These are phyloP conservation scores for Pseudonitzschia multistriata DNA, from an alignment of 108 stramenopile genomes.

Conservation along the genomic window DNA sequence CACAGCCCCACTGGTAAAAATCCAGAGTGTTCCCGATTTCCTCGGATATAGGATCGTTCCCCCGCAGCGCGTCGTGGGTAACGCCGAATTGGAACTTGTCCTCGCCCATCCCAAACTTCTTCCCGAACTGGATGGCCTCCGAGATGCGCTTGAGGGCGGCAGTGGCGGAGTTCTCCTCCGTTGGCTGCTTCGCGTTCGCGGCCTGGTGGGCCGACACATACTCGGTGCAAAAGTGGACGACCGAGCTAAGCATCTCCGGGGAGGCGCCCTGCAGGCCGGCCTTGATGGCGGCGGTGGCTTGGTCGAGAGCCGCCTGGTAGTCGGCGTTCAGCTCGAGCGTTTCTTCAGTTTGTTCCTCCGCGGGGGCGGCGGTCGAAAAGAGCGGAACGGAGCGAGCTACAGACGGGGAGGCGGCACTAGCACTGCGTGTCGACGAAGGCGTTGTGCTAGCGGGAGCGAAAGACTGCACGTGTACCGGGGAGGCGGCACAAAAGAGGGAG, in stretches of 20 bases:
- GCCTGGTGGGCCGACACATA: slow-evolving; percentile 59
- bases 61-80: slow-evolving; percentile 72
- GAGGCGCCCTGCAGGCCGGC: slow-evolving; percentile 36
- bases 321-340: slow-evolving; percentile 31
- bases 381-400: background rate
- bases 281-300: slow-evolving; percentile 35
- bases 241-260: slow-evolving; percentile 35
- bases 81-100: slow-evolving; percentile 66
- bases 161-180: slow-evolving; percentile 27
- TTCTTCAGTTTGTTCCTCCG: slow-evolving; percentile 7
- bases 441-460: too few species aligned
- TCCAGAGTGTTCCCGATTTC: slow-evolving; percentile 68
- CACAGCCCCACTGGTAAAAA: slow-evolving; percentile 84
- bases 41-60: slow-evolving; percentile 22
- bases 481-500: background rate
- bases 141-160: slow-evolving; percentile 51
- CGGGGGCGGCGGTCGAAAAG: background rate
- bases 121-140: slow-evolving; percentile 56
- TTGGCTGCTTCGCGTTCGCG: slow-evolving; percentile 30
- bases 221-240: slow-evolving; percentile 73
- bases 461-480: background rate
- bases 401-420: background rate
- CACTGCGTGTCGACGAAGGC: too few species aligned
- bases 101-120: slow-evolving; percentile 67
- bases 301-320: slow-evolving; percentile 51